phyloP scores from a whole-genome alignment of 2,329 filamentous ascomycete species.

The Clonostachys rosea region DNA sequence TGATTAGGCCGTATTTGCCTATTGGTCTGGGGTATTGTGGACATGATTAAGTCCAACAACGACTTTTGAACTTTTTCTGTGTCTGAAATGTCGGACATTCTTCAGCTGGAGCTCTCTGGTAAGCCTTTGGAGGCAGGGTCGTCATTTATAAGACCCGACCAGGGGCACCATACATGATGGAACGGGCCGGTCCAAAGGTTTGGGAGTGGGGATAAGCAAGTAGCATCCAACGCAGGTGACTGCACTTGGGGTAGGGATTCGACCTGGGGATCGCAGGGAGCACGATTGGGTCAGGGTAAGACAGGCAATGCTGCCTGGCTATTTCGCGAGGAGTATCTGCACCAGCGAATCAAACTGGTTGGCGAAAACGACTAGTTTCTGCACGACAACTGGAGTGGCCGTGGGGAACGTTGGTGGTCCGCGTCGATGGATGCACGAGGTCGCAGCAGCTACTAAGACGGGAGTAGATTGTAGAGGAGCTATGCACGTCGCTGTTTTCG shows the following conservation, averaged over 20 bases:
- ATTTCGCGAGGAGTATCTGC: conserved; percentile 26
- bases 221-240: no score
- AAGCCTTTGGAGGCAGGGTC: conserved; percentile 20
- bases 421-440: conserved; percentile 10
- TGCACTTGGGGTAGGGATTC: conserved; percentile 12
- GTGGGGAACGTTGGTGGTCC: conserved; percentile 1
- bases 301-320: conserved; percentile 12
- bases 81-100: conserved; percentile 6
- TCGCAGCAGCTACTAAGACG: conserved; percentile 20
- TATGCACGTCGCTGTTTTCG: conserved; percentile 27
- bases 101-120: background rate
- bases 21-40: conserved; percentile 30
- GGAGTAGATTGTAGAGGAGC: conserved; percentile 13
- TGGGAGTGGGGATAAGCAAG: no score
- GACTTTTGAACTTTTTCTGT: conserved; percentile 6
- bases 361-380: no score
- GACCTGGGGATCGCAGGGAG: background rate
- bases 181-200: conserved; percentile 16
- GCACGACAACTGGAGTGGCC: no score
- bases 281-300: background rate
- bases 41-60: conserved; percentile 29
- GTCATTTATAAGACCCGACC: conserved; percentile 29
- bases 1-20: conserved; percentile 38
- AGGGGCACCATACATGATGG: conserved; percentile 26
- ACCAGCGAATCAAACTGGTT: no score